Evolutionary conservation across 139 green algal species (phyloP).

Genomic region (Parachlorella kessleri): DNA sequence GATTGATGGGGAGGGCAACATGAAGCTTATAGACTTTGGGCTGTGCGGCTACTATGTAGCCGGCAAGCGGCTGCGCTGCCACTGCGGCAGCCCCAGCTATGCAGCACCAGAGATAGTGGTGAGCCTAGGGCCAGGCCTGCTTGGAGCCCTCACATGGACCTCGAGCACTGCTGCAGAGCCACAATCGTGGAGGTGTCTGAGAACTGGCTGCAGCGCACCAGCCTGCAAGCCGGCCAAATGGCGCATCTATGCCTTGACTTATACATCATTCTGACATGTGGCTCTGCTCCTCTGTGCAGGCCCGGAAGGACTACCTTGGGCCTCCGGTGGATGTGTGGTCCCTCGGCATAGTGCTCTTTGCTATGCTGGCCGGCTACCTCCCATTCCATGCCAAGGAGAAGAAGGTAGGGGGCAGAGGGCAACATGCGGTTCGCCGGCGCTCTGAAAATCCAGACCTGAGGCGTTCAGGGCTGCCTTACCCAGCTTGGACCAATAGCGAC

Average conservation of each 20-base stretch:
- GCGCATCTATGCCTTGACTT: no score
- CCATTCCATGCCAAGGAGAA: conserved; percentile 78
- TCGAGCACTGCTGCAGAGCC: no score
- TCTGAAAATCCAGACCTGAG: no score
- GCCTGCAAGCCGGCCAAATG: no score
- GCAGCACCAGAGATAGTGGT: conserved; percentile 85
- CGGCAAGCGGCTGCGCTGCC: conserved; percentile 50
- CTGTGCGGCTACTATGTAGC: conserved; percentile 60
- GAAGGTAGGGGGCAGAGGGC: conserved; percentile 28
- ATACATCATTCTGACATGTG: neutral
- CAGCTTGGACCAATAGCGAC: no score
- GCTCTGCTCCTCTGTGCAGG: neutral
- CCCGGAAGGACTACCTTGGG: conserved; percentile 50
- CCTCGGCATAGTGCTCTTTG: conserved; percentile 87
- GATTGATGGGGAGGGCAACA: conserved; percentile 59
- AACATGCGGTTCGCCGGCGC: neutral
- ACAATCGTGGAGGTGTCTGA: no score
- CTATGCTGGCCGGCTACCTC: conserved; percentile 81
- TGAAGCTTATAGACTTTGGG: conserved; percentile 90
- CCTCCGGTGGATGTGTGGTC: conserved; percentile 80
- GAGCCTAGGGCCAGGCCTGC: no score
- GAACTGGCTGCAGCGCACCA: no score
- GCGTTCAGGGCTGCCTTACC: no score
- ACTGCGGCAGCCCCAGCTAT: conserved; percentile 90
- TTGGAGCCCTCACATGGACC: no score